These are phyloP conservation scores for Ogataea paradorogensis DNA, from an alignment of 805 yeast genomes.

Conservation along the genomic window DNA sequence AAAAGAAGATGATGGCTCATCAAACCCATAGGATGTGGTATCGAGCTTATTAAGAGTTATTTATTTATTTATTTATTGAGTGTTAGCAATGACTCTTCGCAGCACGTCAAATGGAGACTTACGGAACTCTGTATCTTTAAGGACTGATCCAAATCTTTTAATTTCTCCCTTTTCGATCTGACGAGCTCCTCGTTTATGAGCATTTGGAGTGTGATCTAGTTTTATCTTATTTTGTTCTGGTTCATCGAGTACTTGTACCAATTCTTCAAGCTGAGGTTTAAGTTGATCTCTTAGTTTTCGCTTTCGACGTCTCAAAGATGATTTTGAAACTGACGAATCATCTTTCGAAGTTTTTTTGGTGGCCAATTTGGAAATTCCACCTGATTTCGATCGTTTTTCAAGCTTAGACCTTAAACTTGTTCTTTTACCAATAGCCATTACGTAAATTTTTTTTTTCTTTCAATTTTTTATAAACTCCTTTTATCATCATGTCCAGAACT, in stretches of 20 bases:
- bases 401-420: slow-evolving; percentile 42
- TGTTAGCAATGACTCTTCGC: slow-evolving; percentile 50
- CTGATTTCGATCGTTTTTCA: slow-evolving; percentile 28
- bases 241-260: slow-evolving; percentile 45
- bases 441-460: slow-evolving; percentile 5
- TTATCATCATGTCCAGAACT: slow-evolving; percentile 27
- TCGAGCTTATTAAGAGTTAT: slow-evolving; percentile 41
- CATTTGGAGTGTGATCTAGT: slow-evolving; percentile 36
- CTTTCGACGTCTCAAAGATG: slow-evolving; percentile 61
- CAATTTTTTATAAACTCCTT: not conserved
- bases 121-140: slow-evolving; percentile 54
- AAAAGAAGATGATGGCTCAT: slow-evolving; percentile 83
- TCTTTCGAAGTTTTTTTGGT: slow-evolving; percentile 18
- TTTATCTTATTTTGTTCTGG: slow-evolving; percentile 33
- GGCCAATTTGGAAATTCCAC: not conserved
- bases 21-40: slow-evolving; percentile 85
- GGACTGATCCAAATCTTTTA: slow-evolving; percentile 53
- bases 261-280: slow-evolving; percentile 65
- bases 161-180: slow-evolving; percentile 57
- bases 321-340: slow-evolving; percentile 56
- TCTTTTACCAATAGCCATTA: slow-evolving; percentile 46
- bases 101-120: slow-evolving; percentile 63
- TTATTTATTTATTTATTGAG: slow-evolving; percentile 2
- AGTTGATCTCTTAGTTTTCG: slow-evolving; percentile 60
- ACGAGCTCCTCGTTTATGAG: slow-evolving; percentile 43